Conservation (phyloP, 345 rosid genomes). For the Ricinus communis region DNA sequence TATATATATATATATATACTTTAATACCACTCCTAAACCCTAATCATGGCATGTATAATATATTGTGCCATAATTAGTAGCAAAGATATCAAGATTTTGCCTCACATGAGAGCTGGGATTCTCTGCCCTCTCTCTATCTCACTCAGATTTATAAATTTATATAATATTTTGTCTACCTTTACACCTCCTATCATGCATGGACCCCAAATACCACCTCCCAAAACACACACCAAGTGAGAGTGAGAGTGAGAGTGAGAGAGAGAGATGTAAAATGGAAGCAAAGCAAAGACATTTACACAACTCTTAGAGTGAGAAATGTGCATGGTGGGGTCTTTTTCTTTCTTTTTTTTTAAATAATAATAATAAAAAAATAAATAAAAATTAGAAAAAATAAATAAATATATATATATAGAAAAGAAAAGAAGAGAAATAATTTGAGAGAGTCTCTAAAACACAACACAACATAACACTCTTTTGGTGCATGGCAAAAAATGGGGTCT, state of each 20-base stretch:
- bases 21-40: constrained; percentile 46
- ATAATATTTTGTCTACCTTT: constrained; percentile 31
- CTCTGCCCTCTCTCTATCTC: neutral
- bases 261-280: constrained; percentile 60
- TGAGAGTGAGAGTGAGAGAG: too few relatives aligned
- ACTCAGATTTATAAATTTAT: neutral
- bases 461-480: constrained; percentile 34
- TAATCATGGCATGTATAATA: constrained; percentile 39
- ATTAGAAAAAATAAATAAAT: too few relatives aligned
- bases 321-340: constrained; percentile 44
- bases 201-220: constrained; percentile 22
- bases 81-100: constrained; percentile 28
- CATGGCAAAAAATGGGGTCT: constrained; percentile 47
- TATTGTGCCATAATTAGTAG: constrained; percentile 27
- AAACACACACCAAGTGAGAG: constrained; percentile 8
- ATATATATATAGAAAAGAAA: too few relatives aligned
- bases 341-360: too few relatives aligned
- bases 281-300: constrained; percentile 42
- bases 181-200: constrained; percentile 43
- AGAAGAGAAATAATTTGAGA: too few relatives aligned
- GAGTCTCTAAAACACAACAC: neutral
- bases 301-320: constrained; percentile 42
- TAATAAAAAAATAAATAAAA: too few relatives aligned
- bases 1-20: constrained; percentile 27
- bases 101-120: constrained; percentile 28